A percentile compares a stretch with the other conserved stretches of the same genome.
Conservation (phyloP, 768 basidiomycete species). For the Cyclocybe cylindracea region DNA sequence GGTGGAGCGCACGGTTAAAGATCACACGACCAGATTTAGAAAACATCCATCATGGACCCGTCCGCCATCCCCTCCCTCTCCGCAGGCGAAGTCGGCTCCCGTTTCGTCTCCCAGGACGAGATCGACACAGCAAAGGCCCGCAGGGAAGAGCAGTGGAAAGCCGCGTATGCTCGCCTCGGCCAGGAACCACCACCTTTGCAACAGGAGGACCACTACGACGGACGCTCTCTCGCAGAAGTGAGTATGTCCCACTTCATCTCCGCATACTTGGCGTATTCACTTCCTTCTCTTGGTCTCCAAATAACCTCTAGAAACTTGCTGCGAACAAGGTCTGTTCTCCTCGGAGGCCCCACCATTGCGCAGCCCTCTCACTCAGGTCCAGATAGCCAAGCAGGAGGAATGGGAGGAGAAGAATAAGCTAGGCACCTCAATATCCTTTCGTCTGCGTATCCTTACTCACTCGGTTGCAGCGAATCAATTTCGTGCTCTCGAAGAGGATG, state of each 20-base stretch:
- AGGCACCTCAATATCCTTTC: constrained; percentile 26
- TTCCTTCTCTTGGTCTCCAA: constrained; percentile 42
- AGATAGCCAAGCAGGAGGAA: constrained; percentile 92
- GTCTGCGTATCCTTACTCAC: constrained; percentile 2
- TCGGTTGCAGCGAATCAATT: constrained; percentile 74
- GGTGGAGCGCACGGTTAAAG: not conserved
- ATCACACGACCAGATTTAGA: too few species aligned
- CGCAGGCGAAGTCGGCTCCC: constrained; percentile 73
- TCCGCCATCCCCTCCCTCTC: constrained; percentile 70
- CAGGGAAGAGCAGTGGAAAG: constrained; percentile 86
- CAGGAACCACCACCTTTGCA: constrained; percentile 83
- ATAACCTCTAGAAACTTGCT: constrained; percentile 75
- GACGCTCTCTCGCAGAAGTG: constrained; percentile 87
- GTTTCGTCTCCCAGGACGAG: constrained; percentile 81
- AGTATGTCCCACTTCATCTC: constrained; percentile 28
- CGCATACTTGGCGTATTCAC: constrained; percentile 42
- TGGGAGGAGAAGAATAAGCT: constrained; percentile 91
- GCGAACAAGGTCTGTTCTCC: constrained; percentile 69
- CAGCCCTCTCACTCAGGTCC: constrained; percentile 6
- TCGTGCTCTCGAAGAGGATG: constrained; percentile 86
- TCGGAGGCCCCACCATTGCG: constrained; percentile 1
- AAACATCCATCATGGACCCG: constrained; percentile 51
- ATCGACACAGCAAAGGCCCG: constrained; percentile 70
- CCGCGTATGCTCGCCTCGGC: constrained; percentile 84
- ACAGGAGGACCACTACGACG: constrained; percentile 77